These are phyloP conservation scores for Colletotrichum simmondsii DNA, from an alignment of 2,329 filamentous ascomycete species.

Conservation along the genomic window DNA sequence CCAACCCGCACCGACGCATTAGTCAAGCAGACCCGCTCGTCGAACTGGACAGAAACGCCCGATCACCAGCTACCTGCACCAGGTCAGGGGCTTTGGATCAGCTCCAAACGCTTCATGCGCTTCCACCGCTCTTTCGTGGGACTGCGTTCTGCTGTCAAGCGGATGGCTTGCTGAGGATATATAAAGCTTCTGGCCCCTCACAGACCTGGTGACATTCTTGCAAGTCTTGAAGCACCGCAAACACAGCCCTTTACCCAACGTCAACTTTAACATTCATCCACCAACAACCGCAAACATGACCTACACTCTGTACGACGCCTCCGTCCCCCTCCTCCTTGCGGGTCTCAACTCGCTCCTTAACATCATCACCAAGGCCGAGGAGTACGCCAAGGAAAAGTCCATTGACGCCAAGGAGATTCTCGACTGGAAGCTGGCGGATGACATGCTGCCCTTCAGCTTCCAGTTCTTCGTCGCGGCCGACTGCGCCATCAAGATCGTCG, in stretches of 20 bases:
- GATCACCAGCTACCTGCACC: conserved; percentile 8
- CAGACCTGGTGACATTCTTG: not conserved
- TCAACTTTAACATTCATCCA: not conserved
- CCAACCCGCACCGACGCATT: conserved; percentile 14
- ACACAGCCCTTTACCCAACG: not conserved
- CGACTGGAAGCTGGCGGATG: conserved; percentile 41
- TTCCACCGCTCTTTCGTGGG: conserved; percentile 29
- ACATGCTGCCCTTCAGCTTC: conserved; percentile 57
- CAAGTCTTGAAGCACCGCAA: not conserved
- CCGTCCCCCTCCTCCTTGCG: conserved; percentile 24
- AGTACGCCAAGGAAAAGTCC: conserved; percentile 22
- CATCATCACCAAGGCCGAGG: conserved; percentile 28
- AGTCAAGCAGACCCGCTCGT: conserved; percentile 30
- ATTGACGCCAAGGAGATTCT: conserved; percentile 18
- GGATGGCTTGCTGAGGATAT: not conserved
- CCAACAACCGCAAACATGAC: conserved; percentile 15
- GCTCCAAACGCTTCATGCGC: not conserved
- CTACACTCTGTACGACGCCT: conserved; percentile 28
- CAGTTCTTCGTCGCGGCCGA: conserved; percentile 50
- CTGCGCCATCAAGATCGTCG: conserved; percentile 43
- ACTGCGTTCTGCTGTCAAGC: not conserved
- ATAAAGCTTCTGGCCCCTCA: not conserved
- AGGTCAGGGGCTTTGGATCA: not conserved
- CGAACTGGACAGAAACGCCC: conserved; percentile 32
- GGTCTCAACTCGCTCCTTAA: conserved; percentile 29